Evolutionary conservation across 140 eudicot genomes (phyloP), one percentile per base, ranked within the genome.

Genomic region (Bidens hawaiensis): DNA sequence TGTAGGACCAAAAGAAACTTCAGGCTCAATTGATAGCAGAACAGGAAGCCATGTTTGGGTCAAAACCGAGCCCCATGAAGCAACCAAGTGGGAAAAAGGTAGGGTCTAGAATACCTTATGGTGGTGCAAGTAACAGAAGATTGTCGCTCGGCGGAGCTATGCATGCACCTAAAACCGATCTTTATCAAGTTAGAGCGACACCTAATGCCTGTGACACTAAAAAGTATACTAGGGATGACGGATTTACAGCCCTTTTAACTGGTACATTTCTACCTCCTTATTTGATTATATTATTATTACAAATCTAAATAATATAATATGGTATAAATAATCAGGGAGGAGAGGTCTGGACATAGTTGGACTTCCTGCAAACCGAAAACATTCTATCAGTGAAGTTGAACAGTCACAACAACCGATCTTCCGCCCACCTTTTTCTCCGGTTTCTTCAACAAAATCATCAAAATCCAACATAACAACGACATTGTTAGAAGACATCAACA

Each of bases 41-140:
- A 73, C 99, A 91, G 65, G 99, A 91, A 76, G 89, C 81, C 43
- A 60, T 87, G 47, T 91, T 84, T 79, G 99, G 99, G 74, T 87
- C 96, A 56, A 91, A 91, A 68, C 96, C 99, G 8, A 91, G 99
- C 75, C 99, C 99, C 16, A 50, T 84, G 83, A 91, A 91, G n/a
- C n/a, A n/a, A 54, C 86, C 78, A 75, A 82, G 84, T 75, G 94
- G 76, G 22, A 90, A 87, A 74, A 87, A 86, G 74, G 88, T 84
- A 30, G 43, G 43, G 8, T 60, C 88, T 27, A 75, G 96, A 46
- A 66, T 84, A 68, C 77, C 95, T 43, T 77, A 81, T 61, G 84
- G 88, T 69, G 86, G 83, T 45, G 73, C 81, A 61, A 80, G 63
- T 72, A 87, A 73, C 70, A 70, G 96, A 78, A 84, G 93, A 57